Evolutionary conservation across 2,329 filamentous ascomycete species (phyloP), one percentile per base, ranked within the genome.

Genomic region (Drechslera avenae): DNA sequence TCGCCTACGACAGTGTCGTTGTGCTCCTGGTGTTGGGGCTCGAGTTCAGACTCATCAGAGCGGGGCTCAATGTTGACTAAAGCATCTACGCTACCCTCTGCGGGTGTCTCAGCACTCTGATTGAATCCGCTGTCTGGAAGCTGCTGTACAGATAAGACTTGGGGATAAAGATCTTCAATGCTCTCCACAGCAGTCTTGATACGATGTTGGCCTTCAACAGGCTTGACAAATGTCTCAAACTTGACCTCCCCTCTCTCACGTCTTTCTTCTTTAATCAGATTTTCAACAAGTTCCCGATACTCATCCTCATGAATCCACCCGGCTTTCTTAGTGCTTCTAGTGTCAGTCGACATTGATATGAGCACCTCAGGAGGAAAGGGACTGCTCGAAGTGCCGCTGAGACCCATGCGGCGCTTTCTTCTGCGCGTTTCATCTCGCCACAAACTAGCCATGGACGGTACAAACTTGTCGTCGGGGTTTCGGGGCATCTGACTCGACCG

Each of bases 291-390:
- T 35, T 86, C 78, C 26, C 84, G 79, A 66, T 88, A 93, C 66
- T 96, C 92, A 39, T 90, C 86, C 69, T 97, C 93, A 60, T 97
- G 92, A 47, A 97, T 88, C 93, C 94, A 99, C 0, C 86, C 87
- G n/a, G 86, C 84, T n/a, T 84, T 80, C 32, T 86, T 82, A 2
- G 85, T 84, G 52, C 89, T 82, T 45, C 91, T 83, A 26, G 86
- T 79, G 71, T 94, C 89, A 5, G 91, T 91, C 32, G 91, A 96
- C 86, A 97, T 95, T 2, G 91, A 90, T 3, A 95, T 83, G 50
- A 97, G 76, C 4, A 86, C 91, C 60, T 96, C 92, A 0, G 86
- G 79, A 2, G 89, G 86, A 58, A 96, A 96, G 0, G 91, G 89
- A 54, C 83, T 93, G 63, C 85, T 90, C 4, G 80, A 84, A 26